phyloP scores from a whole-genome alignment of 148 eudicot species.

The Simmondsia chinensis region DNA sequence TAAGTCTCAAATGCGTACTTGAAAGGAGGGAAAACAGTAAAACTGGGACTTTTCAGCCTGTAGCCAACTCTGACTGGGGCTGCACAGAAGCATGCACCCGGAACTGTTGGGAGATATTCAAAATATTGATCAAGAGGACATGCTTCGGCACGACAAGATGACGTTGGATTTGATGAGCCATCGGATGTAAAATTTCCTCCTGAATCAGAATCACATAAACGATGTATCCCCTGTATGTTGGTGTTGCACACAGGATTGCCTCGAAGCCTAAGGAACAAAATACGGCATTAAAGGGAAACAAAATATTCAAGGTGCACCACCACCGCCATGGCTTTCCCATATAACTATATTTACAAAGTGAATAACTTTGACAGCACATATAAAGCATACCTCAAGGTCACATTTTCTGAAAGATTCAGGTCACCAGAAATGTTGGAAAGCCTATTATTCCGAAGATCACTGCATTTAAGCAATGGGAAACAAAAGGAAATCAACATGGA shows the following conservation, averaged over 20 bases:
- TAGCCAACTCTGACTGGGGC: conserved; percentile 71
- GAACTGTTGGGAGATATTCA: conserved; percentile 58
- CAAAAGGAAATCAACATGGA: conserved; percentile 6
- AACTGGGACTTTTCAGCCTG: conserved; percentile 85
- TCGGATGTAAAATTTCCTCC: conserved; percentile 26
- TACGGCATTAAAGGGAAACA: neutral
- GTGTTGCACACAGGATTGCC: conserved; percentile 68
- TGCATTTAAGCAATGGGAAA: too few species aligned
- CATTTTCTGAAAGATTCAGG: conserved; percentile 53
- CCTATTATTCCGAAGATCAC: conserved; percentile 68
- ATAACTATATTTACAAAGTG: neutral
- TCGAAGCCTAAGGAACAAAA: conserved; percentile 35
- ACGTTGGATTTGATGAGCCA: conserved; percentile 21
- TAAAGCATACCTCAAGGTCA: conserved; percentile 45
- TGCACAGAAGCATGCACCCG: conserved; percentile 82
- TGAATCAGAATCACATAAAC: conserved; percentile 44
- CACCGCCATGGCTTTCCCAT: neutral
- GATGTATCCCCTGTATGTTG: conserved; percentile 23
- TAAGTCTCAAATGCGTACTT: conserved; percentile 34
- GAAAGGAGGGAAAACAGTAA: conserved; percentile 62
- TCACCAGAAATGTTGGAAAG: conserved; percentile 44
- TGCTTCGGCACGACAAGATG: conserved; percentile 38
- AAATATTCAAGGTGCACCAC: neutral
- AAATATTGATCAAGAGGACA: conserved; percentile 49
- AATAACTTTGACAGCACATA: neutral